Evolutionary conservation across 2,329 filamentous ascomycete species (phyloP), one percentile per base, ranked within the genome.

Genomic region (Colletotrichum sidae): DNA sequence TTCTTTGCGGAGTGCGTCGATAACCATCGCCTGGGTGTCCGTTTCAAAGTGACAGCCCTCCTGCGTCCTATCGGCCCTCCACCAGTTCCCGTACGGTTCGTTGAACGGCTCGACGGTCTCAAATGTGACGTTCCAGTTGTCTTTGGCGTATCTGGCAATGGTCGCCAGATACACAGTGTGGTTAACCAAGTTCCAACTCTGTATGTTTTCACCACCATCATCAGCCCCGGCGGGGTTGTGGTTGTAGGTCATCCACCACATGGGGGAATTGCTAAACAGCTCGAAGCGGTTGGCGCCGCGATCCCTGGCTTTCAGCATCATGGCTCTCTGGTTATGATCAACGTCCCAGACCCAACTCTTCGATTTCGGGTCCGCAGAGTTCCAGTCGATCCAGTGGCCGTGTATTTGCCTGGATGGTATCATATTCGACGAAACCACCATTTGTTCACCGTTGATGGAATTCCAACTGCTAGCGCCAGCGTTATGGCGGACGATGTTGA

Each of bases 231-330:
- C 75, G 0, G 80, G 80, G 69, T 82, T 81, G 62, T 79, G 76
- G 68, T 81, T 82, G 15, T 70, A 69, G 44, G 74, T 73, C 77
- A 79, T 79, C 80, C 80, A 82, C 80, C 79, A 81, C 77, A 81
- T 78, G 8, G 80, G 80, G 1, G 77, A 77, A 70, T 81, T 81
- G 50, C 76, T 79, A 70, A 81, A 82, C 2, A 92, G 71, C 68
- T 80, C 78, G 55, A 81, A 74, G 9, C 70, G 70, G 61, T 76
- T 72, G 9, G 75, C 79, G 8, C 78, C 79, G 9, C 73, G 71
- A 25, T 65, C 68, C 33, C 72, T 69, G 6, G 80, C 80, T 64
- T 79, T 79, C 39, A 68, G 65, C 55, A 81, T 65, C 75, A 80
- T 79, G 12, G 69, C 53, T 10, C 80, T 74, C 71, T 82, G 80